Evolutionary conservation across 768 basidiomycete species (phyloP).

Genomic region (Mrakia blollopis): DNA sequence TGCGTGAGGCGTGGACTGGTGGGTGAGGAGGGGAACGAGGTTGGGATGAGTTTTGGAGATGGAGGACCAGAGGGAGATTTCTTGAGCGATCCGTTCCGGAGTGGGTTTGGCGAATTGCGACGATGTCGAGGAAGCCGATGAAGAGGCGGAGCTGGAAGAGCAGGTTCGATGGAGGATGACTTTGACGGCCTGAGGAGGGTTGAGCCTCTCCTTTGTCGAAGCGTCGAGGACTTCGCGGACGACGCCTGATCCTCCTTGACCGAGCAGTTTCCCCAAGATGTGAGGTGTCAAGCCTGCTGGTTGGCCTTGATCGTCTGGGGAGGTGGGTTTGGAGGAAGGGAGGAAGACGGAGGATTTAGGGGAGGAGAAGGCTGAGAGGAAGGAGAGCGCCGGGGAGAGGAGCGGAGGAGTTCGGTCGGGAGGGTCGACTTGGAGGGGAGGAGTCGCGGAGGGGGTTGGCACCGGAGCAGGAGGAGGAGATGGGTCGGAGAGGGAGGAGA

Average conservation of each 20-base stretch:
- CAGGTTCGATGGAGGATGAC: background rate
- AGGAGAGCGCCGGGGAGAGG: slow-evolving; percentile 29
- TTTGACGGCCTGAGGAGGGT: slow-evolving; percentile 27
- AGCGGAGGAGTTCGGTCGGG: slow-evolving; percentile 2
- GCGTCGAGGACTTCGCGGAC: slow-evolving; percentile 24
- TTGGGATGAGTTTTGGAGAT: slow-evolving; percentile 58
- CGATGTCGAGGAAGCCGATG: background rate
- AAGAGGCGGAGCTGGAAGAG: background rate
- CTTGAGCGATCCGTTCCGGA: background rate
- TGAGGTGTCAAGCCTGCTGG: background rate
- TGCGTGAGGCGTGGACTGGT: slow-evolving; percentile 56
- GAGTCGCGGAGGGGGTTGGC: background rate
- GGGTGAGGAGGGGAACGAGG: slow-evolving; percentile 73
- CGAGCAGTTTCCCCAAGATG: slow-evolving; percentile 26
- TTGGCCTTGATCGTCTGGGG: slow-evolving; percentile 16
- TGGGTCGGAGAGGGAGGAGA: background rate
- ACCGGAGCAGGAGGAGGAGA: background rate
- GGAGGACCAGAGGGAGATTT: slow-evolving; percentile 23
- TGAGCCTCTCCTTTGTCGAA: background rate
- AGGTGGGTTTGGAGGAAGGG: background rate
- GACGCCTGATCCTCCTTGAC: slow-evolving; percentile 24
- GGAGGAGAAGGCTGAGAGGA: slow-evolving; percentile 31
- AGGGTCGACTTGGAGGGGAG: background rate
- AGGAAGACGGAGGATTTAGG: slow-evolving; percentile 14
- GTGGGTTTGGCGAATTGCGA: background rate